Percentiles rank a stretch among this genome's conserved stretches.
phyloP scores from a whole-genome alignment of 805 yeast species.

The Myxozyma lipomycoides region DNA sequence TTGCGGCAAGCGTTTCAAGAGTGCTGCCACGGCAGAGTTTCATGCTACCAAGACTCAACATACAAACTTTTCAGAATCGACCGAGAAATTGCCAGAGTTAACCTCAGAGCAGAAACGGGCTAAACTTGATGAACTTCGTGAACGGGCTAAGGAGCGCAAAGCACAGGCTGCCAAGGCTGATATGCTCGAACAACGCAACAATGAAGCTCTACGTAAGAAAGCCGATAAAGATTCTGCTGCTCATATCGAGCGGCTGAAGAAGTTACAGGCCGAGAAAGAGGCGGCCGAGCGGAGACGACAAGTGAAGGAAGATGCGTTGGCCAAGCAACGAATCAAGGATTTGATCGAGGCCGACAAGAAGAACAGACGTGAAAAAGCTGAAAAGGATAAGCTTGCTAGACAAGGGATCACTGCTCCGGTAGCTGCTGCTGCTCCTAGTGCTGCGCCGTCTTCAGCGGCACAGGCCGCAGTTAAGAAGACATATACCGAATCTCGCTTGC shows the following conservation, averaged over 20 bases:
- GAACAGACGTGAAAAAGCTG: constrained; percentile 31
- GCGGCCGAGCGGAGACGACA: constrained; percentile 35
- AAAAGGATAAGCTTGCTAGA: constrained; percentile 15
- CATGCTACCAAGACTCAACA: constrained; percentile 26
- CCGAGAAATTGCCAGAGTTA: constrained; percentile 27
- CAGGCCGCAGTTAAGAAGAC: constrained; percentile 21
- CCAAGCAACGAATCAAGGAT: constrained; percentile 34
- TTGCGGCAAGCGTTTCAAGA: constrained; percentile 24
- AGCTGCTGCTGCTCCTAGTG: constrained; percentile 13
- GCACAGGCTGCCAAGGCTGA: constrained; percentile 36
- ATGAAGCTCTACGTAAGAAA: constrained; percentile 34
- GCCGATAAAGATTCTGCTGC: constrained; percentile 32
- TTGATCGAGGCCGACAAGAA: constrained; percentile 39
- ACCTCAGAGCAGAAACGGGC: constrained; percentile 34
- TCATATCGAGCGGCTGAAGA: constrained; percentile 34
- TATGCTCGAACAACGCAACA: constrained; percentile 31
- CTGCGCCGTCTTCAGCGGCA: constrained; percentile 24
- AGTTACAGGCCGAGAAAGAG: constrained; percentile 34
- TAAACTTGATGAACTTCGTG: constrained; percentile 34
- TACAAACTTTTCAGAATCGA: constrained; percentile 24
- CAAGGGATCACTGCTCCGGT: constrained; percentile 10
- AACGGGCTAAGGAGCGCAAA: constrained; percentile 34
- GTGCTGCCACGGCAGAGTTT: constrained; percentile 24
- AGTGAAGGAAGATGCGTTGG: constrained; percentile 34
- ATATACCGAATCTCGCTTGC: constrained; percentile 29